Evolutionary conservation across 2,329 filamentous ascomycete genomes (phyloP), one percentile per base, ranked within the genome.

Genomic region (Coniochaeta prunicola): DNA sequence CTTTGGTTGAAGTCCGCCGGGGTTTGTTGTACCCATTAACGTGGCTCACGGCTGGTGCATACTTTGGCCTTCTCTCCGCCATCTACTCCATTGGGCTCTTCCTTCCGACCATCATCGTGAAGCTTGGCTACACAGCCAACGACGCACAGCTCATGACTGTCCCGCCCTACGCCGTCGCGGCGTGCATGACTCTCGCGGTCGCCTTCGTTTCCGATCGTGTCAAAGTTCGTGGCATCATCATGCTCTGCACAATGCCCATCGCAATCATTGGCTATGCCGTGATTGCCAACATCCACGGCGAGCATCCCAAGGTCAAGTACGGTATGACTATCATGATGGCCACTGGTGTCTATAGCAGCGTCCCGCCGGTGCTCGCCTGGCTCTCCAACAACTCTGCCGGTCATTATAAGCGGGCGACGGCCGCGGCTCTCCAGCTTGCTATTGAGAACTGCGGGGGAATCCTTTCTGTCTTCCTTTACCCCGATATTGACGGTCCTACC

Each of bases 241-340:
- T 89, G 82, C 78, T 89, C 3, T 78, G 76, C 68, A 83, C 82
- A 0, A 74, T 89, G 0, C 84, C 84, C 10, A 74, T 88, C 55
- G 83, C 86, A 21, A 88, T 89, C 58, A 74, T 80, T 19, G 86
- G 86, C n/a, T 89, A 89, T 64, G 85, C 79, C 0, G 81, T 81
- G 8, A 87, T 88, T 58, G 82, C 81, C 61, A 82, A 83, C 53
- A 76, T 80, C 19, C 67, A 74, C 10, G 75, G 76, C 24, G 69
- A 82, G 1, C 74, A 77, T 1, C 40, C 40, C 3, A 45, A 45
- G 17, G 75, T 81, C 4, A 80, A 84, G 57, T 88, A 87, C 63
- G 84, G 77, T 36, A 87, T 87, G 83, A 87, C 85, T 0, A 86
- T 86, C 65, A 73, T 89, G 58, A 87, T 88, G 83, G 82, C 85